These are phyloP conservation scores for Pyricularia sp. DNA, from an alignment of 2,329 filamentous ascomycete genomes.

Conservation along the genomic window DNA sequence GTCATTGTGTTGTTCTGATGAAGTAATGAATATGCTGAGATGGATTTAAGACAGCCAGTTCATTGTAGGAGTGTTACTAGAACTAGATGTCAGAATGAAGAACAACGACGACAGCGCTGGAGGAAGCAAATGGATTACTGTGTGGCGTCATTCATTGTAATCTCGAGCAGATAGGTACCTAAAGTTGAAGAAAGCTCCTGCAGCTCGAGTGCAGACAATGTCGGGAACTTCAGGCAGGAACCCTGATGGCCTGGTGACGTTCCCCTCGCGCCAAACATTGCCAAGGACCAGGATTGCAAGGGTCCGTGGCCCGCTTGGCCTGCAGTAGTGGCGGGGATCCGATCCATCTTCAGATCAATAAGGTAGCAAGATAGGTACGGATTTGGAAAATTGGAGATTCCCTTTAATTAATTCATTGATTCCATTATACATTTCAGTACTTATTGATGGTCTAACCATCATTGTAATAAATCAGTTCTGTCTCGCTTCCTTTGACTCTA, in stretches of 20 bases:
- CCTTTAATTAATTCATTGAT: too few relatives aligned
- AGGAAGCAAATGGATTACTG: background rate
- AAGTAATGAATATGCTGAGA: background rate
- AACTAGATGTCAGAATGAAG: background rate
- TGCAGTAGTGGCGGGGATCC: background rate
- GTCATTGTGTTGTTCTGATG: background rate
- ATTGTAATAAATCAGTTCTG: background rate
- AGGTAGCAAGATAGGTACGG: too few relatives aligned
- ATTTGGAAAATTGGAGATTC: background rate
- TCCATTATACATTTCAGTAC: too few relatives aligned
- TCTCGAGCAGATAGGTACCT: background rate
- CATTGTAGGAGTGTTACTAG: background rate
- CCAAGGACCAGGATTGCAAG: background rate
- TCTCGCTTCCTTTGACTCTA: background rate
- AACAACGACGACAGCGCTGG: background rate
- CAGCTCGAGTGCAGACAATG: background rate
- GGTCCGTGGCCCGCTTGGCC: background rate
- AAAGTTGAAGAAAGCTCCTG: background rate
- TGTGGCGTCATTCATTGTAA: background rate
- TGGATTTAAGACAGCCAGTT: background rate
- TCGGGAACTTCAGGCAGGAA: background rate
- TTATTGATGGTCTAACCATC: too few relatives aligned
- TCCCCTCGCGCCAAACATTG: background rate
- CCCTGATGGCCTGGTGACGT: background rate
- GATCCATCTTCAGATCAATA: background rate